These are phyloP conservation scores for Alternaria solani DNA, from an alignment of 2,329 filamentous ascomycete species.

Conservation along the genomic window DNA sequence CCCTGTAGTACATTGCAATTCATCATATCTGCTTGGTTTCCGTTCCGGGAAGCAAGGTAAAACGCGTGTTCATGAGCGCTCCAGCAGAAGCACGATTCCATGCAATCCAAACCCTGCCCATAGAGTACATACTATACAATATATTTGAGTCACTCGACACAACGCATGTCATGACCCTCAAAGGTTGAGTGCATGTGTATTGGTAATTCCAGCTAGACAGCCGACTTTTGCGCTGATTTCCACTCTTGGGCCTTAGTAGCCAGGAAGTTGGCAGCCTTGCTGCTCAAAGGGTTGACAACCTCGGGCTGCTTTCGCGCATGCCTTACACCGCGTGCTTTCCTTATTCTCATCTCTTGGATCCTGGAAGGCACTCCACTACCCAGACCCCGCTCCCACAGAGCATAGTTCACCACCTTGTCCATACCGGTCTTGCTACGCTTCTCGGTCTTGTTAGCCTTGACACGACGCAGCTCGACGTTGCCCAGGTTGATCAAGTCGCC, in stretches of 20 bases:
- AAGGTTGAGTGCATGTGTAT: background rate
- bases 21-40: background rate
- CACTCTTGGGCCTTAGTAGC: slow-evolving; percentile 9
- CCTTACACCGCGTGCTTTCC: slow-evolving; percentile 2
- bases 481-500: slow-evolving; percentile 38
- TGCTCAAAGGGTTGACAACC: slow-evolving; percentile 19
- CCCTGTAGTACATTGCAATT: background rate
- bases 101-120: background rate
- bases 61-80: background rate
- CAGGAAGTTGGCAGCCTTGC: slow-evolving; percentile 17
- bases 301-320: slow-evolving; percentile 10
- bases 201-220: background rate
- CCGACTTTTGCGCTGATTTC: background rate
- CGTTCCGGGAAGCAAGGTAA: background rate
- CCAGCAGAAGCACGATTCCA: background rate
- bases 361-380: background rate
- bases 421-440: slow-evolving; percentile 75
- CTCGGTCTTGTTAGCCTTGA: slow-evolving; percentile 74
- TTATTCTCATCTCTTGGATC: slow-evolving; percentile 2
- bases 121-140: slow-evolving; percentile 15
- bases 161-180: background rate
- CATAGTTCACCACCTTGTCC: slow-evolving; percentile 80
- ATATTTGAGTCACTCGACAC: background rate
- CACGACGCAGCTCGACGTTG: slow-evolving; percentile 74
- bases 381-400: slow-evolving; percentile 57